phyloP scores from a whole-genome alignment of 371 early-diverging fungal genomes.

The Circinella umbellata region DNA sequence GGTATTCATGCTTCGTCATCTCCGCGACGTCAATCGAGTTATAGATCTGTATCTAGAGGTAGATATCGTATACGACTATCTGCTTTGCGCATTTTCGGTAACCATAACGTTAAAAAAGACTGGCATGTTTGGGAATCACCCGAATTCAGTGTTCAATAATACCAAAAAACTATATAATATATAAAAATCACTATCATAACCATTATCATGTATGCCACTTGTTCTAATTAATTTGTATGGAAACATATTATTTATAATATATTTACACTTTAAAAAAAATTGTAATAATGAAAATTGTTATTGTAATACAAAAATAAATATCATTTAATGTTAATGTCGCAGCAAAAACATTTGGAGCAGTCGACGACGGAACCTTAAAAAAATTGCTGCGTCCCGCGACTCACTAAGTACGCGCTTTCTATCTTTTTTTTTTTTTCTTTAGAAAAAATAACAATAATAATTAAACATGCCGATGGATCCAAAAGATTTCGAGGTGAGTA shows the following conservation, averaged over 20 bases:
- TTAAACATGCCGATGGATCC: conserved; percentile 24
- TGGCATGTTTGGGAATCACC: conserved; percentile 27
- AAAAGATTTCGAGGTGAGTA: conserved; percentile 30
- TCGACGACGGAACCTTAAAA: background rate
- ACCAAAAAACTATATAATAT: too few species aligned
- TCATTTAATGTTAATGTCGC: too few species aligned
- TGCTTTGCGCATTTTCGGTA: conserved; percentile 23
- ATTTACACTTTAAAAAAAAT: too few species aligned
- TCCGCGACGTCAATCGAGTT: background rate
- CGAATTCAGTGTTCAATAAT: conserved; percentile 8
- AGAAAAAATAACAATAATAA: background rate
- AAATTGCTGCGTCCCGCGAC: background rate
- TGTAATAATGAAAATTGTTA: too few species aligned
- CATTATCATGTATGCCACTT: too few species aligned
- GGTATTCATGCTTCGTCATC: conserved; percentile 1
- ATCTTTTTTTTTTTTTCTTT: background rate
- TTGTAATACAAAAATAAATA: too few species aligned
- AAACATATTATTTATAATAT: too few species aligned
- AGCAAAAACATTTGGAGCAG: too few species aligned
- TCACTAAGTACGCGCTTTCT: background rate
- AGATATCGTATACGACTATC: conserved; percentile 9
- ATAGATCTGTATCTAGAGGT: conserved; percentile 8
- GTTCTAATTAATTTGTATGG: too few species aligned
- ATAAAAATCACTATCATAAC: too few species aligned
- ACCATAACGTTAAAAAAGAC: conserved; percentile 12